Evolutionary conservation across 176 grass and related monocot species (phyloP), one percentile per base, ranked within the genome.

Genomic region (Coix lacrymajobi): DNA sequence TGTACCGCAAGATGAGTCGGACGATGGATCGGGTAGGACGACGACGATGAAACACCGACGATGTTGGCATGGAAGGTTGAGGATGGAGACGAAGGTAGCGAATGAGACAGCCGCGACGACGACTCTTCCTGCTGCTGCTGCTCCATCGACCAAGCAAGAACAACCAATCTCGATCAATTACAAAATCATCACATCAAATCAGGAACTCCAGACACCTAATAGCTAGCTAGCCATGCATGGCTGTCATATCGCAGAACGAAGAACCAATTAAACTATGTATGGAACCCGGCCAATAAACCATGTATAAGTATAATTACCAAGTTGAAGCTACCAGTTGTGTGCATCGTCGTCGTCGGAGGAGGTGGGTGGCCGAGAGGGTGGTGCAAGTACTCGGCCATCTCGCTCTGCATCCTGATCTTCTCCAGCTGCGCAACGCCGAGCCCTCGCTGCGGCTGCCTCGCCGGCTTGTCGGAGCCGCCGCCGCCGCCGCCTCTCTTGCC

Each of bases 381-480:
- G 68, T 79, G 62, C 60, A 82, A 46, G 81, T 80, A 90, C 72
- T 79, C 73, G 6, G 78, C 89, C 89, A 94, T 92, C 75, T 94
- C 92, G 16, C 81, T 87, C 54, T 92, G 62, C 6, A 94, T 28
- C 83, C 89, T 87, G 30, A 94, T 94, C 84, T 94, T 92, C 84
- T 94, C 92, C 17, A 94, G 69, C 45, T 94, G 87, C 20, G 89
- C 92, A 0, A 94, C 87, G 2, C 92, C 92, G 33, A 94, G 87
- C 22, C 92, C 92, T 66, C 89, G 73, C 84, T 94, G 92, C 17
- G 92, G 89, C 73, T 92, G 89, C 84, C 81, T 94, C 20, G n/a
- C 84, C 81, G 87, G 86, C 79, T 90, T 94, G 72, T 90, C 80
- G 26, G 79, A 85, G 51, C 51, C 20, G 51, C 48, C 6, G 48